Base-by-base conservation (phyloP, 2,329 filamentous ascomycete genomes). In the Bipolaris bicolor region DNA sequence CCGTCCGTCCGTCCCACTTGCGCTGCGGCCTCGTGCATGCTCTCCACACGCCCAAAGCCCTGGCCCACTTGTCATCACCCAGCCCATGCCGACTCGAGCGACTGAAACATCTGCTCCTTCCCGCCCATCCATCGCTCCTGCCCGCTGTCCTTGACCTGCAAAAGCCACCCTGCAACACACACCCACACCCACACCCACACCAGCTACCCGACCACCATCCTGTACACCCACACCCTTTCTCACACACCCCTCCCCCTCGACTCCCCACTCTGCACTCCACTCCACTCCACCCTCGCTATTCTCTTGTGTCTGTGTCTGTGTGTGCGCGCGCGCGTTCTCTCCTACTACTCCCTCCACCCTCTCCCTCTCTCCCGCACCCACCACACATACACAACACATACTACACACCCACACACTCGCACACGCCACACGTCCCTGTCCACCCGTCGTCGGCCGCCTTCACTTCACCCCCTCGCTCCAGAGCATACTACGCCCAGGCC, bases 71-170 rank as follows among this genome's bases (percentile, higher is more conserved):
- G 26, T 40, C 16, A 33, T 20, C 48, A 33, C 9, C 44, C 49
- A 57, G 49, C 39, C 49, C 43, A 52, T 39, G 29, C 49, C 50
- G 55, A 52, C 49, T 40, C 43, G 51, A 39, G 55, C 44, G 53
- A 52, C 64, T 66, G 64, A 66, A 66, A 66, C 64, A 60, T 51
- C 57, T 64, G 63, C 63, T 62, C 59, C 61, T 64, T 57, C 57
- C 60, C 63, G 59, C 52, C 57, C 61, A 54, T 53, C 61, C 61
- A 63, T 58, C 49, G 46, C 62, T 62, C 57, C 56, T 61, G 58
- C 58, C 57, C 41, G 20, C 29, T 31, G 39, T 41, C 40, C 59
- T 57, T 52, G 54, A 56, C 46, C 49, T 49, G 26, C 47, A 4
- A 29, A 9, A 18, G 24, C 48, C 22, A 26, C 37, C 15, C 37